Evolutionary conservation across 371 early-diverging fungal genomes (phyloP).

Genomic region (Mucor racemosus): DNA sequence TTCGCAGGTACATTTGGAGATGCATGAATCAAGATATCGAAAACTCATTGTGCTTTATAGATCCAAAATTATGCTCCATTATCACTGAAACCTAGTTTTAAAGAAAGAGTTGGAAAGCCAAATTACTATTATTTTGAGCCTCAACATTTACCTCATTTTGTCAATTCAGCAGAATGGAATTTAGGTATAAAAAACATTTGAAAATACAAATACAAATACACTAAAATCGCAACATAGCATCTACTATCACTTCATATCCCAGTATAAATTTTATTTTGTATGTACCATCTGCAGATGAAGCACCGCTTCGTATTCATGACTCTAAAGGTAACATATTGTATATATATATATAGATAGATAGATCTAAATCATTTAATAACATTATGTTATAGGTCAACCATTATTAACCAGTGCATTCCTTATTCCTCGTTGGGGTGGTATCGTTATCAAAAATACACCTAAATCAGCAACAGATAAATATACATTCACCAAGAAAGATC

Average conservation of each 20-base stretch:
- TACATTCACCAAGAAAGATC: conserved; percentile 48
- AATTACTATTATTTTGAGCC: conserved; percentile 59
- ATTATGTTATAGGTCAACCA: conserved; percentile 29
- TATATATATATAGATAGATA: background rate
- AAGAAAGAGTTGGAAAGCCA: conserved; percentile 36
- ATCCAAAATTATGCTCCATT: conserved; percentile 78
- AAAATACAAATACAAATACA: background rate
- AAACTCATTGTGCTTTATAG: conserved; percentile 20
- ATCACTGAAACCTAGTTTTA: conserved; percentile 63
- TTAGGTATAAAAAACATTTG: conserved; percentile 53
- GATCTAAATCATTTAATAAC: background rate
- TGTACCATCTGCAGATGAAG: conserved; percentile 69
- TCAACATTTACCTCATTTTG: conserved; percentile 74
- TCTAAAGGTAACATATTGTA: conserved; percentile 42
- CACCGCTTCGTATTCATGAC: conserved; percentile 73
- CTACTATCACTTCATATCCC: conserved; percentile 79
- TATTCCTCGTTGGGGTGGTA: conserved; percentile 94
- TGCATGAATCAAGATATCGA: background rate
- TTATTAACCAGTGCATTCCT: conserved; percentile 77
- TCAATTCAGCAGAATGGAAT: conserved; percentile 93
- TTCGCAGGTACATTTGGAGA: conserved; percentile 53
- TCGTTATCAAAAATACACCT: conserved; percentile 73
- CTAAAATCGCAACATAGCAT: conserved; percentile 54
- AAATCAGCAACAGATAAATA: conserved; percentile 20
- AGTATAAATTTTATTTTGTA: conserved; percentile 89